Conservation (phyloP, 768 basidiomycete species). For the Chalciporus chontae region DNA sequence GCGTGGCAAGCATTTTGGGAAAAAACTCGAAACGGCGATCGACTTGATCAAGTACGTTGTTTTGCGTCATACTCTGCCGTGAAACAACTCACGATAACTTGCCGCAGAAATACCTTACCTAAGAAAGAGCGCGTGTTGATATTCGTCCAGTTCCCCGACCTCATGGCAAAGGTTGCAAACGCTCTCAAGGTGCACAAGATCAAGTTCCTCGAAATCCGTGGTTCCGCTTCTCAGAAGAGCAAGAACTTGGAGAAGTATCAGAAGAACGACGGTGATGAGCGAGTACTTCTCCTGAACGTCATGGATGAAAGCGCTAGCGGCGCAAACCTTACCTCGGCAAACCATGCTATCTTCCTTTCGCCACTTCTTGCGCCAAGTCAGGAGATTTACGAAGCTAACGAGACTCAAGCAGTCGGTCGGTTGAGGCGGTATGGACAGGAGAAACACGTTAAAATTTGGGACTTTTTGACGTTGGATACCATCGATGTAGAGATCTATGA, state of each 20-base stretch:
- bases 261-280: constrained; percentile 67
- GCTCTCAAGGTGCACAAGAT: constrained; percentile 72
- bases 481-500: constrained; percentile 85
- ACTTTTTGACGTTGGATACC: constrained; percentile 81
- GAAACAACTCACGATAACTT: neutral
- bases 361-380: constrained; percentile 80
- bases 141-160: constrained; percentile 95
- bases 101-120: constrained; percentile 59
- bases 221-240: constrained; percentile 71
- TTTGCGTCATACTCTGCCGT: neutral
- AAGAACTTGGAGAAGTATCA: constrained; percentile 87
- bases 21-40: constrained; percentile 77
- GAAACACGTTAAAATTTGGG: constrained; percentile 77
- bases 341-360: constrained; percentile 93
- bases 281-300: constrained; percentile 83
- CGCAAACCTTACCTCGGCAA: constrained; percentile 88
- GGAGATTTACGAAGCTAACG: constrained; percentile 81
- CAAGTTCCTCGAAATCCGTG: constrained; percentile 76
- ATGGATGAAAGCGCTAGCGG: constrained; percentile 96
- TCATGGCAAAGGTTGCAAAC: constrained; percentile 87
- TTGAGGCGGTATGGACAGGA: constrained; percentile 80
- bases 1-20: constrained; percentile 72
- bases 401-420: constrained; percentile 82
- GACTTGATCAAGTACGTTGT: constrained; percentile 65
- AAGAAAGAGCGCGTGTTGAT: constrained; percentile 81